Evolutionary conservation across 352 stramenopile genomes (phyloP), one percentile per base, ranked within the genome.

Genomic region (Saprolegnia parasitica): DNA sequence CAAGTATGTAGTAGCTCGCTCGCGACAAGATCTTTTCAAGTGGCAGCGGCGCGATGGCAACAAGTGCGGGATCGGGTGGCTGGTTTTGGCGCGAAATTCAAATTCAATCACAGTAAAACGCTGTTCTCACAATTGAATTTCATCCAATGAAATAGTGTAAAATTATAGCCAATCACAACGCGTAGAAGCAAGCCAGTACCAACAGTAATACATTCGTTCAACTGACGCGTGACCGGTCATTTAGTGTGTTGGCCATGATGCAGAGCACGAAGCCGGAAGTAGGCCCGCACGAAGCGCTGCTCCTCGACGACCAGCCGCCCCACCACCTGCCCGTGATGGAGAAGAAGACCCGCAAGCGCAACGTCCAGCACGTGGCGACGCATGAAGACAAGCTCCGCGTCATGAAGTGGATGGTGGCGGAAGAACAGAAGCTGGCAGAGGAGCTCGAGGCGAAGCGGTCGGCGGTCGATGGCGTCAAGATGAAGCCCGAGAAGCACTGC

Each of bases 361-460:
- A 56, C 42, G 35, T 67, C 13, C 58, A 67, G 26, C 58, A 67
- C 50, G 58, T 67, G 18, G 58, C 58, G 8, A 67, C 58, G 37
- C 58, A 67, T 24, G 58, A 67, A 49, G 58, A 67, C 40, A 54
- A 50, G 18, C 58, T 67, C 40, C 58, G 58, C 58, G 58, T 67
- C 20, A 67, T 67, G 58, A 67, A 40, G 23, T 67, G 58, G 58
- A 67, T 67, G 58, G 37, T 67, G 8, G 58, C 58, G 0, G 42
- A 67, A 18, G 58, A 67, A 56, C 58, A 67, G 24, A 49, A 40
- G 37, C 40, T 67, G 20, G 20, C 54, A 1, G 37, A 49, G 24
- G 58, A 67, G 16, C 8, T 21, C 16, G 35, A 50, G 13, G 37
- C 15, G 26, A 49, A 49, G 42, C 42, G 42, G 1, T 49, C 42